Evolutionary conservation across 2,329 filamentous ascomycete genomes (phyloP).

Genomic region (Myriosclerotinia curreyana): DNA sequence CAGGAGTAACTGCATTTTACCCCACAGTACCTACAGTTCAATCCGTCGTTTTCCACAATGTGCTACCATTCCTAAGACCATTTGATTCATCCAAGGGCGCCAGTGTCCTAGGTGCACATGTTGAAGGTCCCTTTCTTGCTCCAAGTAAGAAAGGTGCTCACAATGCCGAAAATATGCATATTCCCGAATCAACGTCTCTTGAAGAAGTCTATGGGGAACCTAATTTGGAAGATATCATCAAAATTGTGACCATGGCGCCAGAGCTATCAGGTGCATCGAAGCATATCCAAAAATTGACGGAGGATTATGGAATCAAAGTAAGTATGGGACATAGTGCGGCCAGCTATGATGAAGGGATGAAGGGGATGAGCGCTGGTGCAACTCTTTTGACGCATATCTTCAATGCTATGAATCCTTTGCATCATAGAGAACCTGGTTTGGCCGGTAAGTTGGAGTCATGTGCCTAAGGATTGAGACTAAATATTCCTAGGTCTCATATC

Average conservation of each 20-base stretch:
- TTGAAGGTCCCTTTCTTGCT: conserved; percentile 54
- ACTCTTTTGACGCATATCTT: conserved; percentile 53
- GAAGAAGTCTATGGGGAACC: conserved; percentile 46
- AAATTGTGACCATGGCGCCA: conserved; percentile 52
- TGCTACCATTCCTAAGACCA: conserved; percentile 48
- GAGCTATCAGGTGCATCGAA: conserved; percentile 45
- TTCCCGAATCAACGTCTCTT: conserved; percentile 28
- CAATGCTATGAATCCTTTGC: conserved; percentile 52
- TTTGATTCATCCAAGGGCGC: conserved; percentile 44
- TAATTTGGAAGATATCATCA: conserved; percentile 44
- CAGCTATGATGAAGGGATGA: conserved; percentile 46
- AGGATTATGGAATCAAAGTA: conserved; percentile 33
- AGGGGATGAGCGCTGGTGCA: conserved; percentile 48
- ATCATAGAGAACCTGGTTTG: conserved; percentile 51
- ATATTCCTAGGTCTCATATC: conserved; percentile 35
- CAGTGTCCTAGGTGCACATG: conserved; percentile 54
- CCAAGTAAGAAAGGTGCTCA: conserved; percentile 54
- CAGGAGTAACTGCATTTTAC: conserved; percentile 53
- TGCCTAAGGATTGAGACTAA: neutral
- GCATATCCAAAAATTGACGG: conserved; percentile 45
- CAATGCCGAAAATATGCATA: conserved; percentile 34
- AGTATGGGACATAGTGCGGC: conserved; percentile 48
- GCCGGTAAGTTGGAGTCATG: conserved; percentile 40
- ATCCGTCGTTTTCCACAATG: conserved; percentile 43
- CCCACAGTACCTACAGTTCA: conserved; percentile 52